phyloP scores from a whole-genome alignment of 2,329 filamentous ascomycete species.

The Pseudopyrenochaeta lycopersici region DNA sequence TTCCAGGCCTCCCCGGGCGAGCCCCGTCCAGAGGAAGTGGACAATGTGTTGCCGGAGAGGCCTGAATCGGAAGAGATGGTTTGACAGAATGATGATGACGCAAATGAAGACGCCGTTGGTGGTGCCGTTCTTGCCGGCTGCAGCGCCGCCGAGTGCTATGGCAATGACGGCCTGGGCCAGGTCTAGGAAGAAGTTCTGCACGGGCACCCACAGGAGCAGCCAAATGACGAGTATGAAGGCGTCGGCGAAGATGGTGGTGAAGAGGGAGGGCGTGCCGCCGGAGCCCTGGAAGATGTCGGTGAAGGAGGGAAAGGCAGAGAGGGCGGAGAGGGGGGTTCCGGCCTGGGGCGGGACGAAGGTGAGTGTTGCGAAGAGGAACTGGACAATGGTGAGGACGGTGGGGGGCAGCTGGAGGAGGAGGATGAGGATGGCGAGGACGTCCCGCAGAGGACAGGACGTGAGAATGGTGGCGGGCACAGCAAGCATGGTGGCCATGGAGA shows the following conservation, averaged over 20 bases:
- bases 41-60: conserved; percentile 54
- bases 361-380: conserved; percentile 89
- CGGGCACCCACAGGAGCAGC: conserved; percentile 85
- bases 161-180: conserved; percentile 93
- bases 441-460: conserved; percentile 86
- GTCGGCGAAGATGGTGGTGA: conserved; percentile 85
- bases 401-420: conserved; percentile 92
- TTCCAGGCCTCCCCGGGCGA: conserved; percentile 52
- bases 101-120: conserved; percentile 77
- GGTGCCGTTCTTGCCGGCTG: conserved; percentile 71
- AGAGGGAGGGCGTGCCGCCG: conserved; percentile 83
- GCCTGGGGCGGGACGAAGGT: conserved; percentile 86
- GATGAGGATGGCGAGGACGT: conserved; percentile 96
- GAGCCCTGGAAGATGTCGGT: conserved; percentile 92
- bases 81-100: conserved; percentile 69
- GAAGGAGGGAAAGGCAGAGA: conserved; percentile 78
- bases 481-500: conserved; percentile 72
- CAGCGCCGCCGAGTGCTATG: conserved; percentile 85
- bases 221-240: conserved; percentile 83
- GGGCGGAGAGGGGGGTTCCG: conserved; percentile 77
- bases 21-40: conserved; percentile 49
- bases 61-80: conserved; percentile 64
- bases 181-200: conserved; percentile 88
- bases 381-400: conserved; percentile 85
- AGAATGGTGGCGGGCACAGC: conserved; percentile 86